Percentiles rank a stretch among this genome's conserved stretches.
Conservation (phyloP, 306 rosid genomes). For the Parietaria judaica region DNA sequence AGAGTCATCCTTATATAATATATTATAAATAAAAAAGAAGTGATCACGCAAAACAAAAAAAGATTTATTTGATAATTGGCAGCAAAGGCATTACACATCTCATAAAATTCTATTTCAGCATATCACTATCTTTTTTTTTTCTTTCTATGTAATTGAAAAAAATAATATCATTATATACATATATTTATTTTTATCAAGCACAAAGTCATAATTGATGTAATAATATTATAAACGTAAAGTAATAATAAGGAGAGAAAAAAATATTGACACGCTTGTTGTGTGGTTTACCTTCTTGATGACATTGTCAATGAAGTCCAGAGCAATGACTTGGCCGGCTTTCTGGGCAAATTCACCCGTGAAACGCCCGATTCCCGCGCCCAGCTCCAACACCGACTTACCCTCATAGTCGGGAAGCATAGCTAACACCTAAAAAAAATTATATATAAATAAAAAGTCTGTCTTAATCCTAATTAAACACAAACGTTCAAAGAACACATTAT, state of each 20-base stretch:
- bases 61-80: no score
- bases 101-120: no score
- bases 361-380: conserved; percentile 98
- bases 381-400: conserved; percentile 77
- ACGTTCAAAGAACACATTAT: background rate
- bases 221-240: background rate
- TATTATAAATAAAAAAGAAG: no score
- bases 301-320: conserved; percentile 81
- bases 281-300: conserved; percentile 71
- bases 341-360: conserved; percentile 80
- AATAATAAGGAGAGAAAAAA: no score
- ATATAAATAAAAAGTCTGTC: background rate
- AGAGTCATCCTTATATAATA: no score
- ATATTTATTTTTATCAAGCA: background rate
- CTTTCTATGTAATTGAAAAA: no score
- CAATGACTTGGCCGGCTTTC: conserved; percentile 74
- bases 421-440: conserved; percentile 40
- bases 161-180: background rate
- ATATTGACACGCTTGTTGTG: background rate
- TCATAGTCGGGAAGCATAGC: conserved; percentile 64
- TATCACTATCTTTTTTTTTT: no score
- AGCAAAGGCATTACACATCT: no score
- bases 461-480: background rate
- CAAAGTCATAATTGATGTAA: no score
- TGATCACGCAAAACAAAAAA: no score